Evolutionary conservation across 805 yeast species (phyloP).

Genomic region (Babjeviella inositovora): DNA sequence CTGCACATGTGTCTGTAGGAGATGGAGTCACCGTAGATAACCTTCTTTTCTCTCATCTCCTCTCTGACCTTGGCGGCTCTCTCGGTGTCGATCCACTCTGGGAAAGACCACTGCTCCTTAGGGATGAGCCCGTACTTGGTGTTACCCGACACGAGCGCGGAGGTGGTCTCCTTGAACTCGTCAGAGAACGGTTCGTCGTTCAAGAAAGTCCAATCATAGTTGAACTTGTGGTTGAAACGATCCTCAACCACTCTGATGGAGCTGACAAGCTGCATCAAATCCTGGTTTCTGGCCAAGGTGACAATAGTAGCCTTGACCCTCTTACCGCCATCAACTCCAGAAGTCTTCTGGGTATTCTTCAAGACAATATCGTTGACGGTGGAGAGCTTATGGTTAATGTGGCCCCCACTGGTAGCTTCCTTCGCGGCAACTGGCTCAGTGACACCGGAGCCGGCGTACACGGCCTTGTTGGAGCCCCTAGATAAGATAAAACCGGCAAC

Average conservation of each 20-base stretch:
- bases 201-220: constrained; percentile 91
- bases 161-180: constrained; percentile 58
- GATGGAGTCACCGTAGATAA: constrained; percentile 50
- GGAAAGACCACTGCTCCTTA: constrained; percentile 78
- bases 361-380: neutral
- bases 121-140: constrained; percentile 72
- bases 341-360: constrained; percentile 1
- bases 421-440: neutral
- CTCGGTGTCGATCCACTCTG: constrained; percentile 64
- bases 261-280: constrained; percentile 39
- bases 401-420: neutral
- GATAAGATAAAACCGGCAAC: constrained; percentile 12
- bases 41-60: constrained; percentile 28
- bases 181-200: constrained; percentile 78
- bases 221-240: constrained; percentile 64
- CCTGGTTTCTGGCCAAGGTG: constrained; percentile 65
- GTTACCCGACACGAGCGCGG: constrained; percentile 57
- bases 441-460: neutral
- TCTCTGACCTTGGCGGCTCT: constrained; percentile 42
- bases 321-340: constrained; percentile 5
- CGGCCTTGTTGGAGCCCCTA: constrained; percentile 7
- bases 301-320: constrained; percentile 69
- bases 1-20: constrained; percentile 88
- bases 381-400: neutral
- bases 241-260: constrained; percentile 76